Evolutionary conservation across 371 early-diverging fungal species (phyloP), one percentile per base, ranked within the genome.

Genomic region (Sporodiniella umbellata): DNA sequence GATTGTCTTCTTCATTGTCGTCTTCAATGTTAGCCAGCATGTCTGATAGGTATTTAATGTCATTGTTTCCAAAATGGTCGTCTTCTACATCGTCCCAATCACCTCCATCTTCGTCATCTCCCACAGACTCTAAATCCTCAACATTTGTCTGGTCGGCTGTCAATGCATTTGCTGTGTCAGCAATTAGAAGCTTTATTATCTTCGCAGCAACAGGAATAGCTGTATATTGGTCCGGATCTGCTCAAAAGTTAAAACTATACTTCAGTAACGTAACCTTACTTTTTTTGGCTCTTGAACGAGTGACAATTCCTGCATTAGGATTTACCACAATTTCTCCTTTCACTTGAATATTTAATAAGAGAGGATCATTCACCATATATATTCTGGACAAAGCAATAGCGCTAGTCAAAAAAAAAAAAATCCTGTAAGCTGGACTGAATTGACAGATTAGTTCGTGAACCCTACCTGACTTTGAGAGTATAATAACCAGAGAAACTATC

Each of bases 151-250:
- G 62, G 1, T 73, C 75, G 17, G 51, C 53, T 26, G 75, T 68
- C 33, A 78, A 54, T 23, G 77, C 71, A 58, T 76, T 84, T 10
- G 84, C 80, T 43, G 87, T 60, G 48, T 95, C 94, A 14, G 74
- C 77, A 10, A 92, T 57, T 8, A 96, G 72, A 3, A 96, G 73
- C 58, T 87, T 89, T 44, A 95, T 61, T 10, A 92, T 91, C 71
- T 93, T 94, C 45, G 79, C 83, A 3, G 86, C 72, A 35, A 92
- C 85, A 4, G 92, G 84, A 25, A 94, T 79, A 21, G 74, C 65
- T 3, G 86, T 86, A 67, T 82, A 94, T 48, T 89, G 85, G 31
- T 92, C 90, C 24, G 90, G 89, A 31, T 79, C 88, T 89, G 70
- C 15, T 14, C n/a, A 37, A 28, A 19, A 10, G 15, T 19, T 17